These are phyloP conservation scores for Crassisporium funariophilum DNA, from an alignment of 768 basidiomycete genomes.

Conservation along the genomic window DNA sequence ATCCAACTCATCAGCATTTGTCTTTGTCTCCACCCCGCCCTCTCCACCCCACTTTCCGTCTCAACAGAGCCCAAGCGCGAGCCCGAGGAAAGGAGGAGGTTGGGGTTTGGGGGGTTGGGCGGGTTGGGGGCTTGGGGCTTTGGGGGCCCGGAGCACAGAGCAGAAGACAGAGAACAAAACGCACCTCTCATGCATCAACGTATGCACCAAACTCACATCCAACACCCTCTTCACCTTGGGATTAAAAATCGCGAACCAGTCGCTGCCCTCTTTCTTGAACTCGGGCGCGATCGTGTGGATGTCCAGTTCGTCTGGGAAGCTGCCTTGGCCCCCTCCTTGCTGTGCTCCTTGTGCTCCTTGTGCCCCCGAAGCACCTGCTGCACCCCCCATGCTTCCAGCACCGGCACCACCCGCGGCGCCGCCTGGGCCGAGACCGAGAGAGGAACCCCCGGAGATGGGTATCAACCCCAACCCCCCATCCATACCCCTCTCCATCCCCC, in stretches of 20 bases:
- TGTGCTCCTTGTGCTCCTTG: no score
- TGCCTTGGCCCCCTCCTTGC: no score
- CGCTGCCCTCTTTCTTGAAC: slow-evolving; percentile 65
- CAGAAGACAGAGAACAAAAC: slow-evolving; percentile 19
- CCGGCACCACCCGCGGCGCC: not conserved
- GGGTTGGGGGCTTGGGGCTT: no score
- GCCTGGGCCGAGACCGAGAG: not conserved
- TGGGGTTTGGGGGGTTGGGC: no score
- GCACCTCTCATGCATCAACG: slow-evolving; percentile 82
- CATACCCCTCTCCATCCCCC: not conserved
- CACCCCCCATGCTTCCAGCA: no score
- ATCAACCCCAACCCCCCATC: not conserved
- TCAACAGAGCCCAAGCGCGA: no score
- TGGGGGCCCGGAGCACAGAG: slow-evolving; percentile 2
- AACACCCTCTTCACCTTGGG: slow-evolving; percentile 69
- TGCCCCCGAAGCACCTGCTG: no score
- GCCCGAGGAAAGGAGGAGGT: no score
- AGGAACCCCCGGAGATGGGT: not conserved
- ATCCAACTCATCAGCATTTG: no score
- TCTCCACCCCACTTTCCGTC: no score
- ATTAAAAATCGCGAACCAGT: slow-evolving; percentile 89
- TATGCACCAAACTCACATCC: slow-evolving; percentile 78
- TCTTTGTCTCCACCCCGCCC: no score
- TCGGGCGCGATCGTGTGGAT: slow-evolving; percentile 50
- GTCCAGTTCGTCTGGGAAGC: slow-evolving; percentile 50